These are phyloP conservation scores for Mycena latifolia DNA, from an alignment of 768 basidiomycete genomes.

Conservation along the genomic window DNA sequence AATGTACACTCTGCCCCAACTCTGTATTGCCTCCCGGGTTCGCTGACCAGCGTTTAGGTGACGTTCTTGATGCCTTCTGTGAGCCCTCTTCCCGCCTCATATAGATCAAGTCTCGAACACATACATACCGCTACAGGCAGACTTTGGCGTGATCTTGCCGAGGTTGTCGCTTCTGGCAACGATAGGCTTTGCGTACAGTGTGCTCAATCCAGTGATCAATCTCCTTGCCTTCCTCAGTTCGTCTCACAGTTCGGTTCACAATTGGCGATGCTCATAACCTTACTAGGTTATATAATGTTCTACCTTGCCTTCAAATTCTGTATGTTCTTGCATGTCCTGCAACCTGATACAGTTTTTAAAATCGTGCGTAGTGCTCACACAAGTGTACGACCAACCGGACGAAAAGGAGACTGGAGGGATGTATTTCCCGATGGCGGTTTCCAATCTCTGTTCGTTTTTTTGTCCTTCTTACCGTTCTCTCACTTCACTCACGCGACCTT, in stretches of 20 bases:
- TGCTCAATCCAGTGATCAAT: slow-evolving; percentile 76
- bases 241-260: slow-evolving; percentile 17
- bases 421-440: slow-evolving; percentile 60
- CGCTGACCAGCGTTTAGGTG: slow-evolving; percentile 43
- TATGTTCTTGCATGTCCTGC: slow-evolving; percentile 40
- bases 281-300: slow-evolving; percentile 64
- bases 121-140: slow-evolving; percentile 46
- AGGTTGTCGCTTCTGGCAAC: slow-evolving; percentile 65
- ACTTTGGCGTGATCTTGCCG: slow-evolving; percentile 64
- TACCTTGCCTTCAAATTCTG: slow-evolving; percentile 73
- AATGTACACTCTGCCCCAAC: slow-evolving; percentile 37
- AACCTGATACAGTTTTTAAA: not conserved
- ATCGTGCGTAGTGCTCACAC: slow-evolving; percentile 53
- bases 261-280: not conserved
- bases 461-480: slow-evolving; percentile 35
- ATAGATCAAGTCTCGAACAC: not conserved
- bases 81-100: slow-evolving; percentile 29
- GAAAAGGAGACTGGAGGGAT: slow-evolving; percentile 61
- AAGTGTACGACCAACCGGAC: slow-evolving; percentile 66
- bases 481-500: not conserved
- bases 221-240: slow-evolving; percentile 69
- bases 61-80: slow-evolving; percentile 68
- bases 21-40: slow-evolving; percentile 1
- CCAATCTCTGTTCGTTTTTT: slow-evolving; percentile 59
- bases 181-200: slow-evolving; percentile 68